Conservation (phyloP, 208 protist species). For the Wallacemonas sp. region DNA sequence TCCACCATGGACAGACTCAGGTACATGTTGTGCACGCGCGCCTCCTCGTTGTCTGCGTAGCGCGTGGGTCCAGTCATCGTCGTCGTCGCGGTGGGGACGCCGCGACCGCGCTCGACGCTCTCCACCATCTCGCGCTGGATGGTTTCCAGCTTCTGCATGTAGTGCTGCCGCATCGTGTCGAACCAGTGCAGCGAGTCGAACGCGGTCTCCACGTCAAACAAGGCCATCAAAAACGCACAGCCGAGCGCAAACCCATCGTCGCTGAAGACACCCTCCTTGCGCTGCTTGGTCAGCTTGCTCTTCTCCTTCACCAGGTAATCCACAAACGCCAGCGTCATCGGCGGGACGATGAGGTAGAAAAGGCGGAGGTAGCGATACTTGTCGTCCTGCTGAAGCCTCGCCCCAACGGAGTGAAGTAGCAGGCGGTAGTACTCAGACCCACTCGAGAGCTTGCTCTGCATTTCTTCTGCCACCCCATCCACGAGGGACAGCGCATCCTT, state of each 20-base stretch:
- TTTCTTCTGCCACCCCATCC: slow-evolving; percentile 72
- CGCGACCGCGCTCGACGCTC: slow-evolving; percentile 14
- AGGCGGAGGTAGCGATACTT: slow-evolving; percentile 81
- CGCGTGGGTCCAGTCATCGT: not conserved
- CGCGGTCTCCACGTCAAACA: slow-evolving; percentile 90
- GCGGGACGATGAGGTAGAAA: slow-evolving; percentile 96
- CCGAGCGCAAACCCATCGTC: slow-evolving; percentile 98
- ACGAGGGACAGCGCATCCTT: slow-evolving; percentile 68
- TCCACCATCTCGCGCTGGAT: slow-evolving; percentile 34
- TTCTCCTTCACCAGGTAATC: slow-evolving; percentile 94
- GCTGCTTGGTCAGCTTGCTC: slow-evolving; percentile 92
- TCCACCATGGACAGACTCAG: slow-evolving; percentile 65
- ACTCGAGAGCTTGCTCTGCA: slow-evolving; percentile 89
- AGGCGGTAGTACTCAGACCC: slow-evolving; percentile 96
- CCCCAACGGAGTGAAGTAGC: slow-evolving; percentile 92
- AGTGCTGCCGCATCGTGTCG: slow-evolving; percentile 11
- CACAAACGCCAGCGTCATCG: slow-evolving; percentile 93
- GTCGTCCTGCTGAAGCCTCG: slow-evolving; percentile 34
- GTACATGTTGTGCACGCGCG: slow-evolving; percentile 55
- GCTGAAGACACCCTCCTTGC: slow-evolving; percentile 90
- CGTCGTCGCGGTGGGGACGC: not conserved
- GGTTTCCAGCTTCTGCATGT: slow-evolving; percentile 17
- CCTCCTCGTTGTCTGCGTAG: slow-evolving; percentile 14
- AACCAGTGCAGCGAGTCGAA: slow-evolving; percentile 98
- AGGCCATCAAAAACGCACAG: slow-evolving; percentile 93